Evolutionary conservation across 345 rosid genomes (phyloP), one percentile per base, ranked within the genome.

Genomic region (Geranium rotundifolium): DNA sequence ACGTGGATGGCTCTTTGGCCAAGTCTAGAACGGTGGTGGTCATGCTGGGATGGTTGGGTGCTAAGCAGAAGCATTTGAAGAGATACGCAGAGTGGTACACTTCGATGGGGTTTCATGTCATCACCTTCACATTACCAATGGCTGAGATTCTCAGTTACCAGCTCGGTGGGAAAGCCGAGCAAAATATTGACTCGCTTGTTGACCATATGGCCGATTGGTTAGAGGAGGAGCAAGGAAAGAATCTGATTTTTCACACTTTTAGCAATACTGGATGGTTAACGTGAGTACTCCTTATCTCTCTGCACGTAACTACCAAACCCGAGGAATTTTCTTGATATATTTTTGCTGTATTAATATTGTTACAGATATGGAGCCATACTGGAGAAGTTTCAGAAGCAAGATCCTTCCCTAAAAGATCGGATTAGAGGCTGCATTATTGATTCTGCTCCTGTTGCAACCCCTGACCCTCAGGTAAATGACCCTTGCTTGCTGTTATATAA

Each of bases 231-330:
- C 79, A 71, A 6, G 90, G 86, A 57, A 88, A 85, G 72, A 90
- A 81, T 69, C 75, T 95, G 13, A 86, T 93, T 71, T 93, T 93
- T 73, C 99, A 93, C 80, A 95, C 96, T 55, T 95, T 95, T 67
- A 90, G 99, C 81, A 95, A 95, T 68, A 95, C 99, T 1, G 99
- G 99, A 64, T 95, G 97, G 99, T 71, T 95, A 71, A 90, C 83
- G 96, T 90, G 69, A 88, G 90, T 39, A 46, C 54, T 60, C 57
- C 55, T 52, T 67, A 58, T 63, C 37, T 19, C 58, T 27, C 34
- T 52, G 30, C n/a, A 58, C 6, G 17, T 13, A 4, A 2, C 63
- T 61, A 46, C 9, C 37, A 19, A 17, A 56, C 59, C 14, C 15
- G 14, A 19, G 34, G 19, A 17, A 49, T 65, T 34, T 17, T 14